phyloP scores from a whole-genome alignment of 495 filamentous ascomycete species.

The Chlorociboria aeruginascens region DNA sequence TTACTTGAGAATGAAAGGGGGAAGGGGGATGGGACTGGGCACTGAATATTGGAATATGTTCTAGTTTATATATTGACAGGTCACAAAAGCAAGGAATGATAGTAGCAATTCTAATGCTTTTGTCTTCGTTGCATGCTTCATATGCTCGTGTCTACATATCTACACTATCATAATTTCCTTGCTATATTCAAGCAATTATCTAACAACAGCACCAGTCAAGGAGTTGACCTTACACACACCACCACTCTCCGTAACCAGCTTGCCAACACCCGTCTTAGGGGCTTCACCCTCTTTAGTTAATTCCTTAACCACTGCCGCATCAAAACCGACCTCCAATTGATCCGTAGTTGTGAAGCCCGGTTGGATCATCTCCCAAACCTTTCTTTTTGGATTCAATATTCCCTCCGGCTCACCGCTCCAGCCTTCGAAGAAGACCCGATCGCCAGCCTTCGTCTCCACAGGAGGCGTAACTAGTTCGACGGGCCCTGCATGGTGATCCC shows the following conservation, averaged over 20 bases:
- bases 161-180: not conserved
- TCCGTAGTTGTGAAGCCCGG: constrained; percentile 85
- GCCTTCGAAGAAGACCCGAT: constrained; percentile 85
- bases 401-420: constrained; percentile 88
- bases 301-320: constrained; percentile 48
- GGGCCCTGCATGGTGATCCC: constrained; percentile 74
- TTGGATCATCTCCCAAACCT: constrained; percentile 93
- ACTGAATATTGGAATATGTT: no score
- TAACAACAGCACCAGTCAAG: constrained; percentile 25
- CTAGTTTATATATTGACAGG: no score
- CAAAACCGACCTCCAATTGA: constrained; percentile 66
- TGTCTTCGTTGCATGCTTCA: not conserved
- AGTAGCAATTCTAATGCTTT: no score
- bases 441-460: constrained; percentile 63
- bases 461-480: constrained; percentile 90
- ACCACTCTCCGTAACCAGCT: constrained; percentile 57
- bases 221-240: constrained; percentile 63
- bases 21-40: no score
- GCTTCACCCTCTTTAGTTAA: constrained; percentile 43
- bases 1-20: no score
- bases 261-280: constrained; percentile 49
- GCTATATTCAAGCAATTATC: constrained; percentile 1
- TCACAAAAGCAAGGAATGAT: not conserved
- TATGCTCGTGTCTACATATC: not conserved
- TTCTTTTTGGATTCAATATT: constrained; percentile 96